These are phyloP conservation scores for Solanum piurae DNA, from an alignment of 257 asterid species.

Conservation along the genomic window DNA sequence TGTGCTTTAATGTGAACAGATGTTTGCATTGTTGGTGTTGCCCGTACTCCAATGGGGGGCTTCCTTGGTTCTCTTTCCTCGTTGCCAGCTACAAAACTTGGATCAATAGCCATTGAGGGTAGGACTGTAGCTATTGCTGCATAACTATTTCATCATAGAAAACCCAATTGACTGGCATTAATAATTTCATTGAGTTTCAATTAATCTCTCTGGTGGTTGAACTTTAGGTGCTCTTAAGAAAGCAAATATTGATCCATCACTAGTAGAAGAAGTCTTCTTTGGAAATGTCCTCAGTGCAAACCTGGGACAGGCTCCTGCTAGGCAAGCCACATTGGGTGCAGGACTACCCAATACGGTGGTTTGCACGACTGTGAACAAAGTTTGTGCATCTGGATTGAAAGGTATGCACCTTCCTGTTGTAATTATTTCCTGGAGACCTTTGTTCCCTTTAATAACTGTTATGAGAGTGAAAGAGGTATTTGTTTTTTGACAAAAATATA, in stretches of 20 bases:
- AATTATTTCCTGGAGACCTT: background rate
- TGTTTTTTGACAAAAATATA: background rate
- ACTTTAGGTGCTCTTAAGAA: constrained; percentile 84
- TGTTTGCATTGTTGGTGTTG: constrained; percentile 96
- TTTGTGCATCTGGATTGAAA: constrained; percentile 99
- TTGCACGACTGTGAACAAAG: constrained; percentile 93
- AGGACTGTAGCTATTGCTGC: constrained; percentile 17
- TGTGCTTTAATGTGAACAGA: constrained; percentile 25
- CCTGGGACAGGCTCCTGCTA: constrained; percentile 98
- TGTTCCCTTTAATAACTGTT: background rate
- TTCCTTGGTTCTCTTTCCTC: constrained; percentile 94
- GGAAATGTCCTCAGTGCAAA: constrained; percentile 98
- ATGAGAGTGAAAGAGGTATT: background rate
- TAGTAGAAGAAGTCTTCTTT: constrained; percentile 85
- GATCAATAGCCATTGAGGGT: constrained; percentile 86
- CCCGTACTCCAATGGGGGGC: constrained; percentile 95
- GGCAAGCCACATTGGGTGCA: constrained; percentile 98
- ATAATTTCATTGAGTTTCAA: background rate
- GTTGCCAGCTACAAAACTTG: constrained; percentile 86
- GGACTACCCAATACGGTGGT: constrained; percentile 79
- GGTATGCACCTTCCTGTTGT: constrained; percentile 29
- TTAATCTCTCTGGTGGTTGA: background rate
- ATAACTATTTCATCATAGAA: background rate
- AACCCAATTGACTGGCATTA: background rate
- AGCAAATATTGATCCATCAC: constrained; percentile 79